These are phyloP conservation scores for Fibroporia radiculosa DNA, from an alignment of 768 basidiomycete species.

Conservation along the genomic window DNA sequence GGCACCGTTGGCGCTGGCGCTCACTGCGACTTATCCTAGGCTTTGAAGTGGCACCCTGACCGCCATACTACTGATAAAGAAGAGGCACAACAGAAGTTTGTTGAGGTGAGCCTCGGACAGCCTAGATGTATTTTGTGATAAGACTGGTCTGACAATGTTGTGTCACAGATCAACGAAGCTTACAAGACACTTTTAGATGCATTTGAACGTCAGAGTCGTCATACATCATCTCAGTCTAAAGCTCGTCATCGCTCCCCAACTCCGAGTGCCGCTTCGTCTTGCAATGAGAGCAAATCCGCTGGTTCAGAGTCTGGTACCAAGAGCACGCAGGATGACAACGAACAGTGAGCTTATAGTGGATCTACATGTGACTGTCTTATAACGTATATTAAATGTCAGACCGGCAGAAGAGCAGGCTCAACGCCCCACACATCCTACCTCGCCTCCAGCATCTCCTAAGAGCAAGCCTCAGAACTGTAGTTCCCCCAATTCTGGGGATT, in stretches of 20 bases:
- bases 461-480: no score
- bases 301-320: no score
- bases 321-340: no score
- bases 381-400: no score
- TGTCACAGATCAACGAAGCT: slow-evolving; percentile 44
- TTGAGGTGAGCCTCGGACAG: slow-evolving; percentile 46
- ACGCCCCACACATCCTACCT: no score
- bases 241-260: not conserved
- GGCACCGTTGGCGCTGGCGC: slow-evolving; percentile 16
- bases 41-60: slow-evolving; percentile 63
- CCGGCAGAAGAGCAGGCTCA: no score
- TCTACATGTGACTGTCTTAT: no score
- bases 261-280: not conserved
- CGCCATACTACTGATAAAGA: slow-evolving; percentile 47
- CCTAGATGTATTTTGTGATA: no score
- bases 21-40: slow-evolving; percentile 27
- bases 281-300: not conserved
- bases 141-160: no score
- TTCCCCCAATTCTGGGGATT: no score
- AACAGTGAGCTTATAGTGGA: no score
- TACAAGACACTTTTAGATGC: slow-evolving; percentile 47
- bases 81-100: slow-evolving; percentile 45
- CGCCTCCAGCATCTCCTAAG: no score
- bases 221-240: not conserved
- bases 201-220: slow-evolving; percentile 4